phyloP scores from a whole-genome alignment of 2,329 filamentous ascomycete genomes.

The Diaporthe sp. region DNA sequence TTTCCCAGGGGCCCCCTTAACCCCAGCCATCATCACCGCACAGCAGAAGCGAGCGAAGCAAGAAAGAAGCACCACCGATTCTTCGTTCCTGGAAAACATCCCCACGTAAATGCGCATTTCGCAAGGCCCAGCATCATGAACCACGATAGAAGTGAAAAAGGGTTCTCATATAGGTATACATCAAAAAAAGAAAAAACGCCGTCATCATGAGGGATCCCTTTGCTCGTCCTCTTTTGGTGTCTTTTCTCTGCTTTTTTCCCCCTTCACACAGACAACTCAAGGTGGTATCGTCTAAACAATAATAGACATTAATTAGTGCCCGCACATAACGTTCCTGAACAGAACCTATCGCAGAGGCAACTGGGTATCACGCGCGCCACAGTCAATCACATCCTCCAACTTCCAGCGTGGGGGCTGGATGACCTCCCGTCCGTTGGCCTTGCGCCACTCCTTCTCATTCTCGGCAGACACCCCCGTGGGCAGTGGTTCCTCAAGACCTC shows the following conservation, averaged over 20 bases:
- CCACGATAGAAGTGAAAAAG: constrained; percentile 33
- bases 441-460: constrained; percentile 78
- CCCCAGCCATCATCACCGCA: background rate
- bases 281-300: constrained; percentile 35
- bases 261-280: constrained; percentile 2
- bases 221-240: constrained; percentile 16
- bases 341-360: constrained; percentile 71
- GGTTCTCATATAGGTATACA: constrained; percentile 29
- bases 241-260: background rate
- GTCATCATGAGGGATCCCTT: constrained; percentile 30
- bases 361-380: constrained; percentile 83
- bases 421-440: constrained; percentile 75
- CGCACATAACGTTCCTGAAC: constrained; percentile 37
- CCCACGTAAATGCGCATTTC: constrained; percentile 25
- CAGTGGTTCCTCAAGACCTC: constrained; percentile 83
- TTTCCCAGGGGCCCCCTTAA: background rate
- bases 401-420: constrained; percentile 84
- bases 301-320: constrained; percentile 40
- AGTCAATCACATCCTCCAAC: constrained; percentile 83
- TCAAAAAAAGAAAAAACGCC: constrained; percentile 33
- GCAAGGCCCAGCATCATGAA: constrained; percentile 20
- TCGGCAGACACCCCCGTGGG: constrained; percentile 79
- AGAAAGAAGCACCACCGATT: background rate
- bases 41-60: background rate
- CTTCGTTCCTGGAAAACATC: constrained; percentile 4